These are phyloP conservation scores for Rozella allomycis DNA, from an alignment of 371 early-diverging fungal genomes.

Conservation along the genomic window DNA sequence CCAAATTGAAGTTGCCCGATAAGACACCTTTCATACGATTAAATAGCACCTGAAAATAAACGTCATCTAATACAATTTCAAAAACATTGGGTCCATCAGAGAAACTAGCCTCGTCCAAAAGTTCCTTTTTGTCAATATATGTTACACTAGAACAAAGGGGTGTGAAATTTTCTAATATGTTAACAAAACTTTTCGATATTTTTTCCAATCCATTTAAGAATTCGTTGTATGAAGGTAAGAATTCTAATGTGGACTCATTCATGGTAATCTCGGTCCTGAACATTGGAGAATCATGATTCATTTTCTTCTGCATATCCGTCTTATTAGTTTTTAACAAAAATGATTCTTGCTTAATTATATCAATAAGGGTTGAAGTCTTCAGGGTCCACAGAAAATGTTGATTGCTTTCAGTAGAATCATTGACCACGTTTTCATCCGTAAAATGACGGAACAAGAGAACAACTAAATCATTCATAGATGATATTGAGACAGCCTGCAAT, in stretches of 20 bases:
- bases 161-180: slow-evolving; percentile 12
- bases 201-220: slow-evolving; percentile 15
- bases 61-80: slow-evolving; percentile 18
- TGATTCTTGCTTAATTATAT: no score
- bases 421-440: slow-evolving; percentile 17
- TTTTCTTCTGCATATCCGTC: no score
- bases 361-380: no score
- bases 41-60: slow-evolving; percentile 21
- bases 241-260: no score
- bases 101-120: slow-evolving; percentile 8
- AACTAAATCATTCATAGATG: slow-evolving; percentile 15
- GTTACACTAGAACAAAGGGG: slow-evolving; percentile 21
- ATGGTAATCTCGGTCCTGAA: no score
- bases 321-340: no score
- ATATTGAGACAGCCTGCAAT: slow-evolving; percentile 16
- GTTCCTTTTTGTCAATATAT: slow-evolving; percentile 18
- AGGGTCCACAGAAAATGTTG: no score
- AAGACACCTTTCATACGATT: slow-evolving; percentile 25
- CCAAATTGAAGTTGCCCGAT: slow-evolving; percentile 3
- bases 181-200: slow-evolving; percentile 14
- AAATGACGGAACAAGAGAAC: slow-evolving; percentile 14
- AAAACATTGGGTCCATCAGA: slow-evolving; percentile 22
- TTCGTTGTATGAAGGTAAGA: slow-evolving; percentile 16
- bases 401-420: no score
- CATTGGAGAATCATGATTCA: no score